Base-by-base conservation (phyloP, 495 filamentous ascomycete genomes). In the Penicillium paradoxum region DNA sequence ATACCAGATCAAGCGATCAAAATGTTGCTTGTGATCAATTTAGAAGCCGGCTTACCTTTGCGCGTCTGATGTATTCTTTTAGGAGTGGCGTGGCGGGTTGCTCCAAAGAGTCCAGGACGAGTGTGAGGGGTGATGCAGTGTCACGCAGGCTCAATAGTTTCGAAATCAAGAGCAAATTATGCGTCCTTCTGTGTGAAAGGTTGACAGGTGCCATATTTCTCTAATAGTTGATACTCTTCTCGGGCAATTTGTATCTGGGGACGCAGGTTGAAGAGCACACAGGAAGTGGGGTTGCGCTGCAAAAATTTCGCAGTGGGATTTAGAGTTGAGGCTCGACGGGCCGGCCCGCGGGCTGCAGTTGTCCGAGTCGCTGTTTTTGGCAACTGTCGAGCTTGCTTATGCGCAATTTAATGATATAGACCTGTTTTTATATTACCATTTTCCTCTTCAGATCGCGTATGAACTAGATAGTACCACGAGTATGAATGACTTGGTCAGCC, bases 161-260 rank as follows among this genome's bases (percentile, higher is more conserved):
- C 48, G 90, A 89, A 34, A 97, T 83, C 1, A 96, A 73, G 6
- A 96, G 83, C 40, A 96, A 68, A 70, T 90, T 92, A 70, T 97
- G 92, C 21, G 88, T 88, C 41, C 90, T 80, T 6, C 88, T 80
- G 60, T 93, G 87, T 21, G 82, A 79, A 37, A 85, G 66, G 15
- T 66, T 74, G 48, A 62, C 52, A 6, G 69, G 66, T 14, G 66
- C 67, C 72, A 75, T 75, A 0, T 43, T 51, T 32, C 9, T 7
- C 9, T 13, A 6, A 18, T 33, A 33, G 14, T 34, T 17, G 21
- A 36, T 48, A 50, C 14, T 50, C 33, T 7, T 17, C 21, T 29
- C 22, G 46, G 39, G 24, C 19, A 27, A 21, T 51, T 22, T n/a
- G 15, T 46, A 13, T 48, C 32, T 45, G 34, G 15, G 49, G 48